A percentile compares a stretch with the other conserved stretches of the same genome.
Conservation (phyloP, 2,329 filamentous ascomycete genomes). For the Sordariomycetes sp. region DNA sequence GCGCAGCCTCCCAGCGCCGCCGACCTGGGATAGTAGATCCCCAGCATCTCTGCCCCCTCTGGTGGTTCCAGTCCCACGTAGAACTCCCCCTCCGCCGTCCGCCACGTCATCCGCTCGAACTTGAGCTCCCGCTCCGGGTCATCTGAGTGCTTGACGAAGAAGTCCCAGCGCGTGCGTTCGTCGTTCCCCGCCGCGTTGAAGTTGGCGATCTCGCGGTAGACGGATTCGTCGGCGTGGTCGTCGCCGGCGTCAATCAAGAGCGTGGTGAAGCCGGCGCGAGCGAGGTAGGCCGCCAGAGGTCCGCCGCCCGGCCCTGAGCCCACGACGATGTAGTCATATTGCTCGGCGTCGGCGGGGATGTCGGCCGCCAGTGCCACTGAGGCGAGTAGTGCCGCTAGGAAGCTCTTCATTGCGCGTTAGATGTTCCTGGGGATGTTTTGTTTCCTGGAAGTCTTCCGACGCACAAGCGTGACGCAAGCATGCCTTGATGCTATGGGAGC, state of each 20-base stretch:
- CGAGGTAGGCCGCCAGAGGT: conserved; percentile 46
- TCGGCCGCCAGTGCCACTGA: not conserved
- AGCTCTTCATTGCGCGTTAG: not conserved
- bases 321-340: conserved; percentile 48
- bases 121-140: conserved; percentile 37
- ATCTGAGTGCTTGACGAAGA: conserved; percentile 46
- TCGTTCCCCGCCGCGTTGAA: conserved; percentile 40
- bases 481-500: too few species aligned
- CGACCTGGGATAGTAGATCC: conserved; percentile 25
- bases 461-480: too few species aligned
- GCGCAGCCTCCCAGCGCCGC: conserved; percentile 24
- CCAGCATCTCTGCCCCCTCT: conserved; percentile 23
- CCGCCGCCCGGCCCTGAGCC: conserved; percentile 52
- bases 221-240: conserved; percentile 36
- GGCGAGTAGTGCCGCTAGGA: conserved; percentile 1
- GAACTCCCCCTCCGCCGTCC: conserved; percentile 11
- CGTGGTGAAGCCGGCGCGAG: conserved; percentile 46
- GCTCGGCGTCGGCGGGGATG: not conserved
- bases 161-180: conserved; percentile 41
- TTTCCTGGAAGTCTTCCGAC: too few species aligned
- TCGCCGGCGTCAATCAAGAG: conserved; percentile 53
- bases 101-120: conserved; percentile 2
- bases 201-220: conserved; percentile 33
- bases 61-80: conserved; percentile 6
- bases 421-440: not conserved